phyloP scores from a whole-genome alignment of 257 asterid species.

The Nicotiana undulata region DNA sequence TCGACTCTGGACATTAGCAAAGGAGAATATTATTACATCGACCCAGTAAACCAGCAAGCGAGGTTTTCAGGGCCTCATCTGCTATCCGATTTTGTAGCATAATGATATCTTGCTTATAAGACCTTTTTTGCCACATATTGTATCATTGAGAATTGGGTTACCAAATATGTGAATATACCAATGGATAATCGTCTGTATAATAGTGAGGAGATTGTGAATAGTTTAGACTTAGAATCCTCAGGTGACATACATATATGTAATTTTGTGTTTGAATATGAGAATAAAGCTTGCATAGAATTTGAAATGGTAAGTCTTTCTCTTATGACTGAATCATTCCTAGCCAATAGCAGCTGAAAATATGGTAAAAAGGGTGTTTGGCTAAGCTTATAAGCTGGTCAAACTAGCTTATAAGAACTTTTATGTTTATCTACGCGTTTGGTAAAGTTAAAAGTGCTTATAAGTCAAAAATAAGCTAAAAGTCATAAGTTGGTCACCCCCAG shows the following conservation, averaged over 20 bases:
- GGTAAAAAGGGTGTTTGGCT: no score
- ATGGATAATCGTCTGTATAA: conserved; percentile 14
- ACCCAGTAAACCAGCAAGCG: conserved; percentile 47
- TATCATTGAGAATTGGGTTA: conserved; percentile 7
- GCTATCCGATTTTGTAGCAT: conserved; percentile 52
- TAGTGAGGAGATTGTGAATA: conserved; percentile 12
- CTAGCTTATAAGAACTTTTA: no score
- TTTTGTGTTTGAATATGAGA: conserved; percentile 11
- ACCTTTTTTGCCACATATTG: background rate
- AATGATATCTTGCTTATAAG: background rate
- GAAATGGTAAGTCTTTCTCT: background rate
- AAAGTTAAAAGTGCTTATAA: no score
- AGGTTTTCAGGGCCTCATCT: conserved; percentile 39
- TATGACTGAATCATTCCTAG: no score
- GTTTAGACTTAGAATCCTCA: conserved; percentile 11
- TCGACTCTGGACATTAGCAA: conserved; percentile 27
- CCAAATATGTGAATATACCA: conserved; percentile 20
- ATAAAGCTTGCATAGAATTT: conserved; percentile 4
- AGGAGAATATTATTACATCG: conserved; percentile 40
- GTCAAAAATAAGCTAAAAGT: no score
- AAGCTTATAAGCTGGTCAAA: no score
- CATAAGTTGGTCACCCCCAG: no score
- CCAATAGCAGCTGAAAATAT: no score
- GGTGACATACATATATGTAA: conserved; percentile 3
- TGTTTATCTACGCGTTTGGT: no score